Percentiles rank a stretch among this genome's conserved stretches.
Conservation (phyloP, 345 rosid genomes). For the Moricandia moricandioides region DNA sequence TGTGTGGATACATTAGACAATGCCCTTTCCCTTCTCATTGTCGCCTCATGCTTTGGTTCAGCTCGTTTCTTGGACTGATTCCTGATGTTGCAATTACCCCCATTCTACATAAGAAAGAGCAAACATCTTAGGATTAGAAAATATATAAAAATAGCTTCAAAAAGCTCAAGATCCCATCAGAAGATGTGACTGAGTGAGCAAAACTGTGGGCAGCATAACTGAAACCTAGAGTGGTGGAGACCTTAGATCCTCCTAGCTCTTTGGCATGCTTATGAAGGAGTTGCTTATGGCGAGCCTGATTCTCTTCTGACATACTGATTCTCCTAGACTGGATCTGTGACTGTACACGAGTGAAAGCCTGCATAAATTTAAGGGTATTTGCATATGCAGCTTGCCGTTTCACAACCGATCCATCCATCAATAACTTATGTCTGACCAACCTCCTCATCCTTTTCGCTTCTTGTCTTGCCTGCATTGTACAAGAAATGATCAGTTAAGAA, state of each 20-base stretch:
- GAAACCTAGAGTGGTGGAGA: background rate
- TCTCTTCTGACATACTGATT: constrained; percentile 79
- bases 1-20: constrained; percentile 83
- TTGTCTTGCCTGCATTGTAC: constrained; percentile 60
- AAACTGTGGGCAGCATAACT: background rate
- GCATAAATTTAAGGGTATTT: constrained; percentile 77
- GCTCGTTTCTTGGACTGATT: constrained; percentile 79
- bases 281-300: constrained; percentile 79
- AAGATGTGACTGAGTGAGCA: background rate
- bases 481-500: constrained; percentile 8
- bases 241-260: constrained; percentile 45
- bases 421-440: constrained; percentile 60
- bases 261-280: constrained; percentile 82
- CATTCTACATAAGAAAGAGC: constrained; percentile 46
- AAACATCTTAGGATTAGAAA: background rate
- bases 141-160: background rate
- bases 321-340: constrained; percentile 75
- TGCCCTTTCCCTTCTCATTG: constrained; percentile 92
- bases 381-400: constrained; percentile 65
- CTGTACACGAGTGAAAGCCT: constrained; percentile 77
- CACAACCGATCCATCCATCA: constrained; percentile 77
- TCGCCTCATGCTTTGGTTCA: constrained; percentile 76
- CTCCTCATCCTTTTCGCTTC: constrained; percentile 68
- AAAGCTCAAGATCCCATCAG: background rate
- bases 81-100: constrained; percentile 80